Evolutionary conservation across 2,329 filamentous ascomycete species (phyloP), one percentile per base, ranked within the genome.

Genomic region (Chaetomiaceae sp.): DNA sequence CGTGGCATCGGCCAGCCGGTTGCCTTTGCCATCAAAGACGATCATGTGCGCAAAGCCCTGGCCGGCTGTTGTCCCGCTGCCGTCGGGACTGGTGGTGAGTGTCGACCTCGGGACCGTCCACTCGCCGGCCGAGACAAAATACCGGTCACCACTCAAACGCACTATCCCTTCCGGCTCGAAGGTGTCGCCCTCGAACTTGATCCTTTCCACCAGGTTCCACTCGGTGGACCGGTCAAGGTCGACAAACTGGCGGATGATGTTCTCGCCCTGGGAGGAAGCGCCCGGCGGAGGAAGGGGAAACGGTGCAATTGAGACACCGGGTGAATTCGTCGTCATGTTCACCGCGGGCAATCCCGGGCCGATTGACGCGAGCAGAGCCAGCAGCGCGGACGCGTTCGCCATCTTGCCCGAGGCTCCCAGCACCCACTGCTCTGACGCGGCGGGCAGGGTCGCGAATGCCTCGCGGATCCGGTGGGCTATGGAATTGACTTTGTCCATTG

Each of bases 81-180:
- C 30, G 12, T 33, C 30, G 30, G 30, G 12, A 12, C 30, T 12
- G 2, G 70, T 53, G 6, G 66, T 69, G 42, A 16, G 58, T 53
- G 55, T 69, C 13, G 65, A 45, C 3, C 71, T 74, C 2, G 61
- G 61, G 19, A 62, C 58, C 4, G 66, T 73, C 57, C 71, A 76
- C 56, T 75, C 68, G 16, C 70, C 73, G 9, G 69, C 67, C 19
- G 68, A 70, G 34, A 77, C 65, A 52, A 76, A 65, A 48, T 70
- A 75, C 14, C 72, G 70, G 37, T 74, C 43, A 13, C 65, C 55
- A 6, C 68, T 66, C 0, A 76, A 55, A 3, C 71, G 68, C 12
- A 74, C 67, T 41, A 77, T 70, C 4, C 75, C 73, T 53, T 77
- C 75, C 2, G 74, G 74, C 50, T 77, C 74, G 55, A 70, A 73